Conservation (phyloP, 2,329 filamentous ascomycete genomes). For the Stemphylium beticola region DNA sequence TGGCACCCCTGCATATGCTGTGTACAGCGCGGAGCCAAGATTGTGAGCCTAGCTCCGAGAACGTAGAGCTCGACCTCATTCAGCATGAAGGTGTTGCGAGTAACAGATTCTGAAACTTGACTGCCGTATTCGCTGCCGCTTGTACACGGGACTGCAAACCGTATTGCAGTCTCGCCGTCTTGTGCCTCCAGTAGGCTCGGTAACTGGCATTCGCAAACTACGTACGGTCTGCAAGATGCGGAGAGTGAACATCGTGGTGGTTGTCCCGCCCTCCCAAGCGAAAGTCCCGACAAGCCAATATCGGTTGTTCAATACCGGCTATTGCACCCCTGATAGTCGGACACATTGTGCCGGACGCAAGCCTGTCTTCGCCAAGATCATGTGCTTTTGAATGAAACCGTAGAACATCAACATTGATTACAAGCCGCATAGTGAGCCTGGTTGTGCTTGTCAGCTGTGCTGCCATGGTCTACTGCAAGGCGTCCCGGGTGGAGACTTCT, state of each 20-base stretch:
- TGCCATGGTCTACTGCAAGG: background rate
- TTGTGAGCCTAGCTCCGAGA: background rate
- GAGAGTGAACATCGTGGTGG: background rate
- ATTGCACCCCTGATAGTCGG: constrained; percentile 9
- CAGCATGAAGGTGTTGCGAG: background rate
- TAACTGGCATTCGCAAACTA: background rate
- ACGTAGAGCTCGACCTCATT: background rate
- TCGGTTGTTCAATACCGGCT: constrained; percentile 4
- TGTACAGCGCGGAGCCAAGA: background rate
- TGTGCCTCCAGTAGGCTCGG: background rate
- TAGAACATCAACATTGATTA: constrained; percentile 8
- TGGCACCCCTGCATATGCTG: background rate
- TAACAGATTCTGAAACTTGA: background rate
- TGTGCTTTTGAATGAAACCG: background rate
- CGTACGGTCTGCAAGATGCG: background rate
- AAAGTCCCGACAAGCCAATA: background rate
- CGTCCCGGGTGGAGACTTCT: background rate
- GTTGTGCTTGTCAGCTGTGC: background rate
- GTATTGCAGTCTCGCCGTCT: background rate
- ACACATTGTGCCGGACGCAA: constrained; percentile 10
- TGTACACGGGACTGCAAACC: background rate
- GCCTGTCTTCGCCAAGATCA: background rate
- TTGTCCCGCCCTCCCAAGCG: background rate
- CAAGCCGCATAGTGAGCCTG: background rate
- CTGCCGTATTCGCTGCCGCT: background rate